Evolutionary conservation across 1,139 yeast species (phyloP).

Genomic region (Taphrina populina): DNA sequence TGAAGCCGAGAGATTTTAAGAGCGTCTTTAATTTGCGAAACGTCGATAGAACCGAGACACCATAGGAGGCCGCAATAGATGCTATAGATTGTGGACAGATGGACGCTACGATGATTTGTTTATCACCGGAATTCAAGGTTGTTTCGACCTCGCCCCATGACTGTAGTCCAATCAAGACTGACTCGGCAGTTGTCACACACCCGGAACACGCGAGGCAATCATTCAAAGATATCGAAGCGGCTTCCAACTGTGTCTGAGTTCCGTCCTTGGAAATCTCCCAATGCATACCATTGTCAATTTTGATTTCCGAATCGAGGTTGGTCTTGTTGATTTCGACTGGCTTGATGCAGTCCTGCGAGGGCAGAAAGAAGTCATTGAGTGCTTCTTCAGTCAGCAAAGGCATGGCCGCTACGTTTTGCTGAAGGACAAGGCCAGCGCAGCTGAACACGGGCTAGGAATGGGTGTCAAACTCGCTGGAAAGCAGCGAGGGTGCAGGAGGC

Average conservation of each 20-base stretch:
- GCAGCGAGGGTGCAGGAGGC: no score
- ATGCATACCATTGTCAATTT: slow-evolving; percentile 67
- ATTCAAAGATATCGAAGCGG: slow-evolving; percentile 83
- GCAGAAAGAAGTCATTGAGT: slow-evolving; percentile 86
- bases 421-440: no score
- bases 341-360: slow-evolving; percentile 92
- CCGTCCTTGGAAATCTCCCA: slow-evolving; percentile 51
- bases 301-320: slow-evolving; percentile 55
- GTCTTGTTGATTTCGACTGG: slow-evolving; percentile 52
- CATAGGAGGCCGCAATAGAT: slow-evolving; percentile 71
- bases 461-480: no score
- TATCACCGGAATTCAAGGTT: slow-evolving; percentile 45
- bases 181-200: slow-evolving; percentile 95
- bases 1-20: slow-evolving; percentile 65
- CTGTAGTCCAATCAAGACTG: slow-evolving; percentile 84
- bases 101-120: slow-evolving; percentile 64
- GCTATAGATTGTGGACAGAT: slow-evolving; percentile 84
- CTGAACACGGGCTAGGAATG: no score
- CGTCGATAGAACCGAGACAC: slow-evolving; percentile 53
- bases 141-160: slow-evolving; percentile 75
- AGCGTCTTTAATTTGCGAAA: slow-evolving; percentile 63
- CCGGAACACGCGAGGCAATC: slow-evolving; percentile 98
- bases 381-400: slow-evolving; percentile 29
- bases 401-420: no score
- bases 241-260: slow-evolving; percentile 54